These are phyloP conservation scores for Nicotiana tomentosiformis DNA, from an alignment of 257 asterid genomes.

Conservation along the genomic window DNA sequence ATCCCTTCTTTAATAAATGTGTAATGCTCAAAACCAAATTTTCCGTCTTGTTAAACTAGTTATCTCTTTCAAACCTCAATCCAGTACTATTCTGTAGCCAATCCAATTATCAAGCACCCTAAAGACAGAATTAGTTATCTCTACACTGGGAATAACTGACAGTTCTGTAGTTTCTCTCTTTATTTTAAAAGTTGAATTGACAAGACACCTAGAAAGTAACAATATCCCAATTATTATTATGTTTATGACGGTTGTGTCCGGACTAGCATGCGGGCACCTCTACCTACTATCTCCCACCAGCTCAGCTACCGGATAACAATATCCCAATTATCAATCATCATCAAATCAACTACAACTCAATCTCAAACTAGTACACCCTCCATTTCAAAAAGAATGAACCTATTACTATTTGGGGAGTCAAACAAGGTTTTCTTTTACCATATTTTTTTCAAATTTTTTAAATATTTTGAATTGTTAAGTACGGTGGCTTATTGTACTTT, in stretches of 20 bases:
- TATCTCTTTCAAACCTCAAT: not conserved
- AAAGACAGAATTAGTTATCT: not conserved
- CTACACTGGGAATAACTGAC: not conserved
- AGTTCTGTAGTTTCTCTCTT: not conserved
- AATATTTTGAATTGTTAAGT: no score
- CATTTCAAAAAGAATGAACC: no score
- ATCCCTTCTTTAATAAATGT: not conserved
- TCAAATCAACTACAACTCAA: not conserved
- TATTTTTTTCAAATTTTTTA: no score
- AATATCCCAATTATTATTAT: not conserved
- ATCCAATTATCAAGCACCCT: not conserved
- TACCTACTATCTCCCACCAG: no score
- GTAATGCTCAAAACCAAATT: not conserved
- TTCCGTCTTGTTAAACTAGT: not conserved
- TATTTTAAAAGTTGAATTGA: not conserved
- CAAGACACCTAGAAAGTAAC: not conserved
- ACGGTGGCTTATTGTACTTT: no score
- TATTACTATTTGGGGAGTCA: no score
- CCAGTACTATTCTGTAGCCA: not conserved
- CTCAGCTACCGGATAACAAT: no score
- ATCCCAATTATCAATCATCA: not conserved
- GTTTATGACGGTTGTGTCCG: no score
- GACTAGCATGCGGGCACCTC: no score
- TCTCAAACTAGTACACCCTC: not conserved
- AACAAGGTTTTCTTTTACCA: no score